Conservation (phyloP, 306 rosid genomes). For the Lablab purpureus region DNA sequence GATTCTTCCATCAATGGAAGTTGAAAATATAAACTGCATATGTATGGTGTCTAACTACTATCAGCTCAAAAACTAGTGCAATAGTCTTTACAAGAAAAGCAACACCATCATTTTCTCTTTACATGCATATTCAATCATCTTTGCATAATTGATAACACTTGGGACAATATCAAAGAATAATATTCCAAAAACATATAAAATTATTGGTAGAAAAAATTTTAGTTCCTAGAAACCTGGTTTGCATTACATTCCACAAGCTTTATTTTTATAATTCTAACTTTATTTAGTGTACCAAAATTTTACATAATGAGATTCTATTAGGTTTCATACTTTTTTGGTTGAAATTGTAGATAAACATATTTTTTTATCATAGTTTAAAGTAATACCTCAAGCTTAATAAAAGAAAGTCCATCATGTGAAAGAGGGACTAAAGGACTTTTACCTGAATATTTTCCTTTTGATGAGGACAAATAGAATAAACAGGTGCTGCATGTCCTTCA, state of each 20-base stretch:
- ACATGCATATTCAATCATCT: neutral
- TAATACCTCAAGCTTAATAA: slow-evolving; percentile 26
- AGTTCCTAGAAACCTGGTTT: slow-evolving; percentile 9
- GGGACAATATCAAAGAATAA: no score
- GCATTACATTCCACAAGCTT: slow-evolving; percentile 9
- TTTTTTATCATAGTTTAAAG: neutral
- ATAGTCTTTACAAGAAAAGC: neutral
- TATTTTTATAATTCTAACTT: neutral
- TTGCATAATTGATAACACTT: slow-evolving; percentile 23
- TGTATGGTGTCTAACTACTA: slow-evolving; percentile 12
- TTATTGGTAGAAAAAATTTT: no score
- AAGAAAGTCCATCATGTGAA: neutral
- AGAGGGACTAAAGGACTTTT: slow-evolving; percentile 1
- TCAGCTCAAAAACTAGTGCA: slow-evolving; percentile 5
- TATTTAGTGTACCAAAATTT: slow-evolving; percentile 15
- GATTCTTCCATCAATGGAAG: slow-evolving; percentile 78
- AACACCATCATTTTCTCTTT: slow-evolving; percentile 16
- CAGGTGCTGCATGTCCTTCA: slow-evolving; percentile 83
- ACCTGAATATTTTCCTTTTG: slow-evolving; percentile 76
- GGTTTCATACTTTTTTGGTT: neutral
- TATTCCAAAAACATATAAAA: no score
- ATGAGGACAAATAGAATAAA: slow-evolving; percentile 80
- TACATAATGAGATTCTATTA: neutral
- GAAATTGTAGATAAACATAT: slow-evolving; percentile 10
- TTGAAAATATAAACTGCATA: slow-evolving; percentile 77